phyloP scores from a whole-genome alignment of 352 stramenopile species.

The Aphanomyces stellatus region DNA sequence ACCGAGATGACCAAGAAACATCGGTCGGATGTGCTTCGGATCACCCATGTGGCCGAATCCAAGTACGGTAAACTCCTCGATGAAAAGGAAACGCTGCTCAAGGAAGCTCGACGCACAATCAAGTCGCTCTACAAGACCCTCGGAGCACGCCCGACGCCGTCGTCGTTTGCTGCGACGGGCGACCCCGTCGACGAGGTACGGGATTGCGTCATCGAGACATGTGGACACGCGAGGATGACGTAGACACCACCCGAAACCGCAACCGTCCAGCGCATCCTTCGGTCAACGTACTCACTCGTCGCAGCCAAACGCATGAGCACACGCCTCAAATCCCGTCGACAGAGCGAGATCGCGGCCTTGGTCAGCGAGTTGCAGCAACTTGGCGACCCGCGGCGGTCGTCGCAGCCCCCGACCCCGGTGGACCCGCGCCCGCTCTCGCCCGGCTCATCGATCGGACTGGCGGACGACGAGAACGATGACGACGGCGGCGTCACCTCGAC shows the following conservation, averaged over 20 bases:
- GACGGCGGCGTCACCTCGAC: too few relatives aligned
- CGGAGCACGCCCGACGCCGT: not conserved
- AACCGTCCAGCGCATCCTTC: not conserved
- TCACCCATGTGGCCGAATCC: not conserved
- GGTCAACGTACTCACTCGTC: not conserved
- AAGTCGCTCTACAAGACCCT: constrained; percentile 10
- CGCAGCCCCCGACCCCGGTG: not conserved
- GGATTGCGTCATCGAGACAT: too few relatives aligned
- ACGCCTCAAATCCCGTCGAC: not conserved
- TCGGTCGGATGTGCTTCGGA: not conserved
- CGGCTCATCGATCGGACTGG: not conserved
- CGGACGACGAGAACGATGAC: not conserved
- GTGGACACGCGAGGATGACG: too few relatives aligned
- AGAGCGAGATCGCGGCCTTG: not conserved
- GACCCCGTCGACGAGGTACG: too few relatives aligned
- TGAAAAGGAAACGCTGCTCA: constrained; percentile 7
- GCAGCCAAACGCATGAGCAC: constrained; percentile 1
- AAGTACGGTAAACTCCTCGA: constrained; percentile 13
- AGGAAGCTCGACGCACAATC: not conserved
- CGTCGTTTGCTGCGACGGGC: too few relatives aligned
- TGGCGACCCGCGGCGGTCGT: not conserved
- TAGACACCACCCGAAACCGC: too few relatives aligned
- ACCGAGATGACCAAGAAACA: not conserved
- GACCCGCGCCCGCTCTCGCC: not conserved
- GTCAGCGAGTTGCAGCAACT: too few relatives aligned